These are phyloP conservation scores for Chaetoceros muelleri DNA, from an alignment of 108 stramenopile species.

Conservation along the genomic window DNA sequence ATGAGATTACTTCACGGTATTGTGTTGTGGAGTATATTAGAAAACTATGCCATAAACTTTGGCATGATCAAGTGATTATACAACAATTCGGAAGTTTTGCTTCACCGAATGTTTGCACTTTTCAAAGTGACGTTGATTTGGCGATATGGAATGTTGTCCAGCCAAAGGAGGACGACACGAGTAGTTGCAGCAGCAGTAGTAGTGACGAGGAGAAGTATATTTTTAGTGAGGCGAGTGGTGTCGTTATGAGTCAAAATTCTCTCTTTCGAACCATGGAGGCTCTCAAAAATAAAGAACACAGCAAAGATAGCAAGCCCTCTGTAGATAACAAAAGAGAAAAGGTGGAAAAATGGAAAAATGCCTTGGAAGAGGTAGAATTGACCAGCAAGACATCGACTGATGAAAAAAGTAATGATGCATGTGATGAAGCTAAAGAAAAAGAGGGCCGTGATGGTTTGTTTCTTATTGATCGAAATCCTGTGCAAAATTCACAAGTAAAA, in stretches of 20 bases:
- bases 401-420: constrained; percentile 1
- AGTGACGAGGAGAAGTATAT: background rate
- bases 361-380: background rate
- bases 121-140: constrained; percentile 65
- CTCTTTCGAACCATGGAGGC: constrained; percentile 32
- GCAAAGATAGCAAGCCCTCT: no score
- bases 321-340: background rate
- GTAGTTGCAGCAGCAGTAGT: background rate
- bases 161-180: background rate
- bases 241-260: background rate
- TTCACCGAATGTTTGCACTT: constrained; percentile 49
- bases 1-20: constrained; percentile 12
- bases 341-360: background rate
- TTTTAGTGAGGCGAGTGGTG: background rate
- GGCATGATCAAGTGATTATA: constrained; percentile 14
- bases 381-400: background rate
- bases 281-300: constrained; percentile 13
- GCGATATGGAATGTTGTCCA: constrained; percentile 58
- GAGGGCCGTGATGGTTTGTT: constrained; percentile 27
- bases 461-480: constrained; percentile 46
- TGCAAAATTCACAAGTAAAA: constrained; percentile 11
- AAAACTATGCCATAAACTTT: background rate
- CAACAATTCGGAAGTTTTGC: constrained; percentile 72
- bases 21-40: background rate
- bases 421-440: background rate